Conservation (phyloP, 257 asterid species). For the Vinca minor region DNA sequence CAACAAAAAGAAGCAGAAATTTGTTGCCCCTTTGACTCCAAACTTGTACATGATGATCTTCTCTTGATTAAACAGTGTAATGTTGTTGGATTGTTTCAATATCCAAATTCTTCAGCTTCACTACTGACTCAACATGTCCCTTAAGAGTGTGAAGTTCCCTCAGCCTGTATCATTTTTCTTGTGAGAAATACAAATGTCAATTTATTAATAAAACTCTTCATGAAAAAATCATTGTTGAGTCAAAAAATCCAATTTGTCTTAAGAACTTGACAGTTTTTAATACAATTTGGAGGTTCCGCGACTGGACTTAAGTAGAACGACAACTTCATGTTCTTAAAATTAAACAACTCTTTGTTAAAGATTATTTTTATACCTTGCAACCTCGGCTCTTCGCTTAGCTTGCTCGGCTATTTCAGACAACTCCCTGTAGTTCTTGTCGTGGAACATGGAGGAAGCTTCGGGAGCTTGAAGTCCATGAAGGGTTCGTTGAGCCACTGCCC, state of each 20-base stretch:
- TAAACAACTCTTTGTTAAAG: neutral
- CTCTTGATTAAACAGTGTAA: constrained; percentile 46
- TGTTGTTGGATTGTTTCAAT: constrained; percentile 58
- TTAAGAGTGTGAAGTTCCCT: constrained; percentile 76
- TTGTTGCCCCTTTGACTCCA: neutral
- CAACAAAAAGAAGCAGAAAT: neutral
- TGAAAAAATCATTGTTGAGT: too few relatives aligned
- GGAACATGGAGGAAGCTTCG: constrained; percentile 14
- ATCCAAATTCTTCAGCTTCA: constrained; percentile 60
- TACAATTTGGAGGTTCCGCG: neutral
- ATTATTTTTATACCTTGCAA: constrained; percentile 45
- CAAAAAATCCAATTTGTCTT: neutral
- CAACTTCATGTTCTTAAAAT: too few relatives aligned
- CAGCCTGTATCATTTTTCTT: constrained; percentile 42
- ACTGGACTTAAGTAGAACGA: too few relatives aligned
- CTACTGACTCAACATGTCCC: constrained; percentile 77
- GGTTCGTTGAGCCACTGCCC: constrained; percentile 78
- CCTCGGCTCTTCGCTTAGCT: constrained; percentile 70
- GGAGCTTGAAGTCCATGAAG: constrained; percentile 62
- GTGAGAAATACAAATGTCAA: too few relatives aligned
- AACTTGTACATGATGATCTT: too few relatives aligned
- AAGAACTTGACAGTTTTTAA: too few relatives aligned
- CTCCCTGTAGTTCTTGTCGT: constrained; percentile 41
- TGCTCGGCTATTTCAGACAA: constrained; percentile 65
- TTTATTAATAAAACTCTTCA: too few relatives aligned